Conservation (phyloP, 1,139 yeast species). For the Suhomyces taliae region DNA sequence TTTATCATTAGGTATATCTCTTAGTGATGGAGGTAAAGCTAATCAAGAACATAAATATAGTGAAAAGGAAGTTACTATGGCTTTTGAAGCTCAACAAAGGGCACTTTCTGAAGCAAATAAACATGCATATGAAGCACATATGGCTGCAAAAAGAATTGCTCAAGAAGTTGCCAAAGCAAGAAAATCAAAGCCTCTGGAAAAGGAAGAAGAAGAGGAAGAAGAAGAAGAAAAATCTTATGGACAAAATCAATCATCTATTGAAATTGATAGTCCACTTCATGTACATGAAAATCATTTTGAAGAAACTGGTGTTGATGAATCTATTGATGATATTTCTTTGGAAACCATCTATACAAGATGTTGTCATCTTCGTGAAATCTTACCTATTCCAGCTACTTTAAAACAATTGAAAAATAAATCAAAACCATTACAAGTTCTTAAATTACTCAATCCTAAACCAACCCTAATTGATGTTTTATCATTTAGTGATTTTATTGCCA, state of each 20-base stretch:
- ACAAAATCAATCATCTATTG: slow-evolving; percentile 27
- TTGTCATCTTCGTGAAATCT: slow-evolving; percentile 86
- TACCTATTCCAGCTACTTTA: slow-evolving; percentile 89
- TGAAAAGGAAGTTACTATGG: slow-evolving; percentile 51
- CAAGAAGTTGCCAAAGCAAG: slow-evolving; percentile 34
- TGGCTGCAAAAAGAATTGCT: slow-evolving; percentile 67
- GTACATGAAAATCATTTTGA: slow-evolving; percentile 64
- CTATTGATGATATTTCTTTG: slow-evolving; percentile 44
- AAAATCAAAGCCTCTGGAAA: slow-evolving; percentile 16
- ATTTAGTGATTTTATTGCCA: slow-evolving; percentile 82
- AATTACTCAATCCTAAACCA: slow-evolving; percentile 85
- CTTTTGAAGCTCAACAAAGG: slow-evolving; percentile 55
- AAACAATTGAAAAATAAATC: slow-evolving; percentile 78
- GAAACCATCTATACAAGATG: slow-evolving; percentile 85
- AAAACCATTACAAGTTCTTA: slow-evolving; percentile 72
- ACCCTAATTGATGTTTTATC: slow-evolving; percentile 86
- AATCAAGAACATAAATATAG: slow-evolving; percentile 39
- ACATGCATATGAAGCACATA: slow-evolving; percentile 75
- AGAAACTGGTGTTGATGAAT: slow-evolving; percentile 18
- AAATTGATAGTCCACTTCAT: slow-evolving; percentile 61
- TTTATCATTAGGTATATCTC: slow-evolving; percentile 61
- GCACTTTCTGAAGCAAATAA: slow-evolving; percentile 62
- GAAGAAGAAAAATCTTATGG: slow-evolving; percentile 19
- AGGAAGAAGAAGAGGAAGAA: slow-evolving; percentile 22
- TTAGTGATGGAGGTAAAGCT: slow-evolving; percentile 29